Conservation (phyloP, 2,329 filamentous ascomycete species). For the Sclerotinia subarctica region DNA sequence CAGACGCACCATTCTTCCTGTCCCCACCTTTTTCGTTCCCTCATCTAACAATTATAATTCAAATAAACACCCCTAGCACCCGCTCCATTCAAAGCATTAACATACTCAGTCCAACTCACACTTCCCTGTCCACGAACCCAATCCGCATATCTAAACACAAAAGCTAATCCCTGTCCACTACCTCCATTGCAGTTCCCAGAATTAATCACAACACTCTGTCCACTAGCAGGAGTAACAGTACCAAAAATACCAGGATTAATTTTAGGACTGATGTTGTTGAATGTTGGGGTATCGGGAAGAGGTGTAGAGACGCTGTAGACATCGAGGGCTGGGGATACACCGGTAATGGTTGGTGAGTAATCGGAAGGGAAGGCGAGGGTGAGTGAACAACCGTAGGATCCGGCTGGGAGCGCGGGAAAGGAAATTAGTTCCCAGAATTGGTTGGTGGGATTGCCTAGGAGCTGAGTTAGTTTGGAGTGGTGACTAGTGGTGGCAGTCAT, state of each 20-base stretch:
- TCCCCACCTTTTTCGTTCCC: no score
- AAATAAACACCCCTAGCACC: conserved; percentile 24
- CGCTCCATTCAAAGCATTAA: conserved; percentile 21
- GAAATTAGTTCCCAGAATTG: conserved; percentile 5
- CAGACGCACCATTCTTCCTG: not conserved
- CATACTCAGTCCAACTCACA: conserved; percentile 23
- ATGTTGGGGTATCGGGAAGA: conserved; percentile 12
- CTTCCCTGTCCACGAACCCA: conserved; percentile 19
- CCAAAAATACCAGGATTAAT: conserved; percentile 17
- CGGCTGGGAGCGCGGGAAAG: conserved; percentile 1
- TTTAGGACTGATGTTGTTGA: conserved; percentile 14
- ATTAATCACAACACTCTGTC: conserved; percentile 19
- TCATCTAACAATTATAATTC: conserved; percentile 24
- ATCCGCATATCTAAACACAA: conserved; percentile 23
- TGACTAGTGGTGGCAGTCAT: not conserved
- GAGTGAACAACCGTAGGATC: conserved; percentile 16
- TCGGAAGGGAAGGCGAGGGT: conserved; percentile 3
- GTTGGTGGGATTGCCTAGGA: not conserved
- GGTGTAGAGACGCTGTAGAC: conserved; percentile 18
- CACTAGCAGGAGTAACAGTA: conserved; percentile 15
- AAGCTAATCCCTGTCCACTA: conserved; percentile 18
- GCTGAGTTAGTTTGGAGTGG: not conserved
- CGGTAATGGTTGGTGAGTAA: not conserved
- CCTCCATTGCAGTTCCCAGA: conserved; percentile 7
- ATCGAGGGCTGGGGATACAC: conserved; percentile 16